Evolutionary conservation across 2,329 filamentous ascomycete species (phyloP), one percentile per base, ranked within the genome.

Genomic region (Chrysoporthe cubensis): DNA sequence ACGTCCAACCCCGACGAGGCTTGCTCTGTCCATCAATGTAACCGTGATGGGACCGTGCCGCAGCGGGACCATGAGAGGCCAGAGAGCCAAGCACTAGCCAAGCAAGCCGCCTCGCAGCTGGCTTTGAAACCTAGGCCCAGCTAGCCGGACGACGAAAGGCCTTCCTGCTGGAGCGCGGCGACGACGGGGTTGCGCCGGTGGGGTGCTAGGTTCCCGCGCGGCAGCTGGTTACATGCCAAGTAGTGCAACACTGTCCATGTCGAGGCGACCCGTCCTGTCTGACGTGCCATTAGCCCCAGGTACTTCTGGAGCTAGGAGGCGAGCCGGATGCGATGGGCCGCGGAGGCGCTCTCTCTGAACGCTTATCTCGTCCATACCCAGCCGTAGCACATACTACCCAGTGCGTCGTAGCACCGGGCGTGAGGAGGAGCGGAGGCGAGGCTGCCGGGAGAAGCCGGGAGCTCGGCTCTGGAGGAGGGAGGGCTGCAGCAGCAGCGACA

Each of bases 381-480:
- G 26, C 26, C 26, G 26, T 26, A 26, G 26, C 26, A 26, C 26
- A 26, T 2, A 26, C 26, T 26, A 26, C 26, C 26, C 26, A 26
- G 26, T 26, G 26, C 26, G 26, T 37, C 32, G 26, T n/a, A 57
- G 13, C 32, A 59, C 34, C 5, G 7, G 16, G 7, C 3, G 6
- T 26, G 14, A 4, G 18, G 5, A 9, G 8, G 34, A 43, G 11
- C 9, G 32, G 44, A 21, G n/a, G 26, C 8, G 5, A 42, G 7
- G 61, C 43, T 13, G n/a, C 57, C 37, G 61, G 61, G 50, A 63
- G 32, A 63, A 56, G 21, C 56, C 61, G 61, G 61, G 48, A 54
- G 32, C 3, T 50, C 46, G 46, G 46, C 32, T 26, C 60, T n/a
- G 60, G 34, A 37, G 21, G 40, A 32, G 26, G 26, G 26, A 26